Evolutionary conservation across 2,329 filamentous ascomycete genomes (phyloP), one percentile per base, ranked within the genome.

Genomic region (Fusarium goolgardi): DNA sequence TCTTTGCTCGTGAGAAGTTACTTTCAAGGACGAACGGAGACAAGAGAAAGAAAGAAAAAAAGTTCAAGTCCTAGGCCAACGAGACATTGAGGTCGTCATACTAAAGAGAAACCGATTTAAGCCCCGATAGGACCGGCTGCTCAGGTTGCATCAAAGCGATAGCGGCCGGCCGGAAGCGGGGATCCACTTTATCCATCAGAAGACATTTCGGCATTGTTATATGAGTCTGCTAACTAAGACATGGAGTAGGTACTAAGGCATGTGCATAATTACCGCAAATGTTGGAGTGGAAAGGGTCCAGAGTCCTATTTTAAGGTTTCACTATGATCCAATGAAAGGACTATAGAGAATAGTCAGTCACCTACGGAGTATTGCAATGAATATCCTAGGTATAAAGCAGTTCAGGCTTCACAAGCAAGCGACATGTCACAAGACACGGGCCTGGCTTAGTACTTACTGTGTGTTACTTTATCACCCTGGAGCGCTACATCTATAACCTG

Each of bases 11-110:
- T 46, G 54, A 34, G 18, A 67, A 35, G 57, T 65, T 70, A 29
- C 12, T 39, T 39, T 51, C 43, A 73, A 71, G 70, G 71, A 69
- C 58, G 68, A 70, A 73, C 56, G 70, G 71, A 73, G 55, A 40
- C 35, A 44, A 44, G 45, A 40, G 41, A 41, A 20, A 35, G 16
- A 27, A 15, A 40, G 43, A 41, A 49, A 49, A 49, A 51, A 40
- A n/a, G 23, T 40, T 40, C 23, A 40, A 27, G 50, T 57, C 54
- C 39, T 43, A 43, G 55, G 51, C 47, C 39, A 47, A 50, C 27
- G 34, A 58, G 50, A 57, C 35, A 39, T 53, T 45, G 41, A 62
- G 51, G 50, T 40, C 62, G 63, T 47, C 61, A 58, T 65, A 68
- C 46, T 63, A 52, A 49, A 32, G 27, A 40, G 50, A 40, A 40